A percentile compares a stretch with the other conserved stretches of the same genome.
Conservation (phyloP, 2,329 filamentous ascomycete genomes). For the Aspergillus ochraceoroseus region DNA sequence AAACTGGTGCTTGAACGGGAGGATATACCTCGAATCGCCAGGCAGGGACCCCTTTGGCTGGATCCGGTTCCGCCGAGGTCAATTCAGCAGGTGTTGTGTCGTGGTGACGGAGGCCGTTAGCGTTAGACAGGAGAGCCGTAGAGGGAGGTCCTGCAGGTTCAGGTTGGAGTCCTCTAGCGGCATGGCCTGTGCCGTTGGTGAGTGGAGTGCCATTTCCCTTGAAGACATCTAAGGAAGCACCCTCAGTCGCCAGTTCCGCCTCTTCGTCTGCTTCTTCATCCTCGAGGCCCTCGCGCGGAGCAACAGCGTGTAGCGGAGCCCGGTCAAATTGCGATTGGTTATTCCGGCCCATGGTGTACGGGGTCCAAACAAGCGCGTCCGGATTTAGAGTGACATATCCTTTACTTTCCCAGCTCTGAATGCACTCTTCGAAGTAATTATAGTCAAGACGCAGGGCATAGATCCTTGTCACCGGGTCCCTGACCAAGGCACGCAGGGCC, state of each 20-base stretch:
- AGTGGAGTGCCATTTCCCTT: slow-evolving; percentile 16
- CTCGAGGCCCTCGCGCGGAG: slow-evolving; percentile 65
- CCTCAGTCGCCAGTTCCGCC: slow-evolving; percentile 21
- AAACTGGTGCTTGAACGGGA: slow-evolving; percentile 36
- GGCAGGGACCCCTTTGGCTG: slow-evolving; percentile 38
- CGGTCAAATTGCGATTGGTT: slow-evolving; percentile 79
- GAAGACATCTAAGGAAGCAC: slow-evolving; percentile 11
- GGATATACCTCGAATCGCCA: slow-evolving; percentile 44
- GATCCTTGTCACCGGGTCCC: slow-evolving; percentile 78
- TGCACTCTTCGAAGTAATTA: slow-evolving; percentile 78
- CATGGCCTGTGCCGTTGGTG: slow-evolving; percentile 18
- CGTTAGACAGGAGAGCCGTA: slow-evolving; percentile 28
- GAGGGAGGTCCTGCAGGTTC: slow-evolving; percentile 37
- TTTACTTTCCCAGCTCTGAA: slow-evolving; percentile 83
- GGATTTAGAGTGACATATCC: slow-evolving; percentile 80
- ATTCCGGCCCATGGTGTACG: slow-evolving; percentile 89
- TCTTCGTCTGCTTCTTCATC: slow-evolving; percentile 33
- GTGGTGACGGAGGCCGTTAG: slow-evolving; percentile 28
- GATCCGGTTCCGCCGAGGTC: slow-evolving; percentile 22
- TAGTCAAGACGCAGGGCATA: slow-evolving; percentile 88
- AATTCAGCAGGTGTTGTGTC: slow-evolving; percentile 16
- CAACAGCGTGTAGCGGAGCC: slow-evolving; percentile 78
- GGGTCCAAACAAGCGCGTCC: slow-evolving; percentile 83
- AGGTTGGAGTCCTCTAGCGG: slow-evolving; percentile 18
- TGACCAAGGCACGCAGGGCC: slow-evolving; percentile 78